Evolutionary conservation across 2,329 filamentous ascomycete genomes (phyloP).

Genomic region (Chaetomium sp.): DNA sequence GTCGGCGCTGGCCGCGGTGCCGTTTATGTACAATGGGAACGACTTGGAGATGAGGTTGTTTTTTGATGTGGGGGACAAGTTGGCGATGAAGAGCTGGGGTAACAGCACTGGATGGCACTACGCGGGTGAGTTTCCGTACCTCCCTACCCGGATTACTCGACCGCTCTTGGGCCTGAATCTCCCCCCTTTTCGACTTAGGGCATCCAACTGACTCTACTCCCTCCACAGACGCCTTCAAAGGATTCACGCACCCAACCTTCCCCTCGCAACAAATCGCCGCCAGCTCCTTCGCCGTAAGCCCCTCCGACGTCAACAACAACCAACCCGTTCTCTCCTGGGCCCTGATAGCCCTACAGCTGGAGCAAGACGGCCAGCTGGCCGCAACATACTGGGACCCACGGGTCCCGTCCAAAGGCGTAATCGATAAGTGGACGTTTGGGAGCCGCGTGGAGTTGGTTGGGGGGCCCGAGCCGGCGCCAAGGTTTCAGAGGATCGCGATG

Average conservation of each 20-base stretch:
- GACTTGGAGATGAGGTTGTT: background rate
- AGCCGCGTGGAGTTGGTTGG: background rate
- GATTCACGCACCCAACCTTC: background rate
- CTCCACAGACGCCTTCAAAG: background rate
- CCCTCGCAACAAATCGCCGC: background rate
- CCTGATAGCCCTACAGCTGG: background rate
- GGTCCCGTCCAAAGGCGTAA: background rate
- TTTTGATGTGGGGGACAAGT: background rate
- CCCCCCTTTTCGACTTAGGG: background rate
- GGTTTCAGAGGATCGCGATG: background rate
- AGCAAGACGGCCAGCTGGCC: background rate
- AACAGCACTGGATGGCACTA: background rate
- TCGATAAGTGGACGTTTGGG: background rate
- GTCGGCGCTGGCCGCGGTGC: background rate
- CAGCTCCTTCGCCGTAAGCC: background rate
- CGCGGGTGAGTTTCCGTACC: background rate
- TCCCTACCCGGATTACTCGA: background rate
- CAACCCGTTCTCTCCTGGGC: background rate
- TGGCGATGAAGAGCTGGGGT: background rate
- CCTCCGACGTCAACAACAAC: background rate
- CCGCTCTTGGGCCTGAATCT: background rate
- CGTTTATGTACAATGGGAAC: background rate
- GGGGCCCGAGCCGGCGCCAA: background rate
- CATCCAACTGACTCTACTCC: background rate
- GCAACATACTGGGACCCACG: background rate